Base-by-base conservation (phyloP, 2,329 filamentous ascomycete species). In the Diaporthe eres region DNA sequence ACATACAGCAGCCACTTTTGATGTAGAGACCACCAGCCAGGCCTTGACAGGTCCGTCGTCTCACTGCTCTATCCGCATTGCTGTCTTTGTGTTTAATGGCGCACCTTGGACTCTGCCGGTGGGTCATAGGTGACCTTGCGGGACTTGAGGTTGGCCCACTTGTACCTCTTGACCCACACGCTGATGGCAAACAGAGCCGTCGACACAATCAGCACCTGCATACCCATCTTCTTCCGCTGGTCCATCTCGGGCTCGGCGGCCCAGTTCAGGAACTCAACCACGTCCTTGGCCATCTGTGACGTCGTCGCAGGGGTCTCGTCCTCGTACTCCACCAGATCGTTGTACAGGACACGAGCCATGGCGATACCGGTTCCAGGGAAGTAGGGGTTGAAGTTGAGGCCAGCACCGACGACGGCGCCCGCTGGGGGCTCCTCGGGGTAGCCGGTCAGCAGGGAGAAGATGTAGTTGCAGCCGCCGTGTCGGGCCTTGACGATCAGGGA, bases 381-480 rank as follows among this genome's bases (percentile, higher is more conserved):
- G 91, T 98, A 99, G 77, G 97, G 97, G 92, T 99, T 99, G 92
- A 99, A 99, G 93, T 98, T 98, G 87, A 99, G 93, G 83, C 97
- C 97, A 77, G 93, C 92, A 81, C 92, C 93, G 77, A 99, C 94
- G 81, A 91, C 88, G 78, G 94, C 95, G 84, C 97, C 97, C 71
- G 97, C 95, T 72, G 97, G 97, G 77, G 95, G 91, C 88, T 99
- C 97, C 81, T 99, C 97, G 77, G 97, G 97, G 87, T 99, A 99
- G 81, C 97, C 97, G 74, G 97, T 99, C 84, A 99, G 89, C 85
- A 99, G 90, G 85, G 90, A 95, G 92, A 98, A 99, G 88, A 99
- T 95, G 91, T 99, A 99, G 89, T 99, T 90, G 91, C 95, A 98
- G 85, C 97, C 97, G 84, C 96, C 97, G 90, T 99, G 97, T 82